phyloP scores from a whole-genome alignment of 2,329 filamentous ascomycete genomes.

The Sordariomycetes sp. region DNA sequence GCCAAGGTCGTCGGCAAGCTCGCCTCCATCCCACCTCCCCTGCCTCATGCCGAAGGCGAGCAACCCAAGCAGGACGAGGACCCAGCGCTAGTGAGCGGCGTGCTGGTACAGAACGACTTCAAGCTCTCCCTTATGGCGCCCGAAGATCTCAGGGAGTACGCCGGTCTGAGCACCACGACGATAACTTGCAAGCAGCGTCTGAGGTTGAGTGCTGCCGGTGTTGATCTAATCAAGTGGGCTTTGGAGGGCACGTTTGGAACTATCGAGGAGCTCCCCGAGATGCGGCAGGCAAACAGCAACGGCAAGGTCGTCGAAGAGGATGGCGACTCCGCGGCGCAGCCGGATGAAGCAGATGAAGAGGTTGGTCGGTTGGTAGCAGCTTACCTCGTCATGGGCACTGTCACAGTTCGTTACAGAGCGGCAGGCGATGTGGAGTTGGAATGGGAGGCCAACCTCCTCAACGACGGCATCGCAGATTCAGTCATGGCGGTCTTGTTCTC shows the following conservation, averaged over 20 bases:
- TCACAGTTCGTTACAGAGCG: slow-evolving; percentile 68
- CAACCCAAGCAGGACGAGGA: slow-evolving; percentile 19
- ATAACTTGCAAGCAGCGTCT: slow-evolving; percentile 89
- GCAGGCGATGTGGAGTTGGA: slow-evolving; percentile 81
- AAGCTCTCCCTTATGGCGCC: slow-evolving; percentile 96
- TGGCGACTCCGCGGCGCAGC: slow-evolving; percentile 17
- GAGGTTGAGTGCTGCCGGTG: slow-evolving; percentile 76
- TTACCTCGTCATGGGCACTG: slow-evolving; percentile 80
- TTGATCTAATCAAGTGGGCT: slow-evolving; percentile 89
- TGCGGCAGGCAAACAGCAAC: slow-evolving; percentile 26
- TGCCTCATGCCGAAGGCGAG: slow-evolving; percentile 8
- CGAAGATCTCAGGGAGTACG: slow-evolving; percentile 91
- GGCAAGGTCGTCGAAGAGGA: slow-evolving; percentile 24
- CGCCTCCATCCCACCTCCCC: slow-evolving; percentile 56
- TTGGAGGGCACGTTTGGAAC: slow-evolving; percentile 89
- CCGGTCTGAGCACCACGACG: slow-evolving; percentile 90
- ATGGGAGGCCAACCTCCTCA: slow-evolving; percentile 97
- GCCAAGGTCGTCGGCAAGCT: slow-evolving; percentile 95
- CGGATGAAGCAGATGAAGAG: slow-evolving; percentile 57
- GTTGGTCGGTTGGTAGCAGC: slow-evolving; percentile 43
- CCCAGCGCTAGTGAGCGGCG: slow-evolving; percentile 66
- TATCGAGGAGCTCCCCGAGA: slow-evolving; percentile 60
- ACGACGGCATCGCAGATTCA: slow-evolving; percentile 95
- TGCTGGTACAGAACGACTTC: slow-evolving; percentile 95
- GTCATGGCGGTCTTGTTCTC: slow-evolving; percentile 88